Evolutionary conservation across 768 basidiomycete species (phyloP).

Genomic region (Lactarius psammicola): DNA sequence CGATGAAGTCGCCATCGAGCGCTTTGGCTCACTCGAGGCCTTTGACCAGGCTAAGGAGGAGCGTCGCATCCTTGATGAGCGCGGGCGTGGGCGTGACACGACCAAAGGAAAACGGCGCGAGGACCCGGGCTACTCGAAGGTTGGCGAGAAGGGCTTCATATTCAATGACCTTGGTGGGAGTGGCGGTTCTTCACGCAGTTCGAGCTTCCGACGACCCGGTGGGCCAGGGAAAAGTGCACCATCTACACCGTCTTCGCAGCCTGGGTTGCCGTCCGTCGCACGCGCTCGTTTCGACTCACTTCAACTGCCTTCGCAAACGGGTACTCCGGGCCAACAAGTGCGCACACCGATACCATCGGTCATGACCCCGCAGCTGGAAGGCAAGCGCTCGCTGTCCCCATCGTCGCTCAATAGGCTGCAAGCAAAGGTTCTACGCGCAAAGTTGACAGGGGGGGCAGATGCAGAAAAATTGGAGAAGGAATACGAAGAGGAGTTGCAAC

Average conservation of each 20-base stretch:
- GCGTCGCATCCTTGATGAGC: constrained; percentile 78
- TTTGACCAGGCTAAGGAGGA: constrained; percentile 92
- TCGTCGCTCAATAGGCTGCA: constrained; percentile 89
- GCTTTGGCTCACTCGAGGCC: constrained; percentile 80
- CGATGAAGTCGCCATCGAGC: constrained; percentile 81
- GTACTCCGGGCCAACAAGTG: constrained; percentile 57
- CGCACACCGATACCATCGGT: constrained; percentile 90
- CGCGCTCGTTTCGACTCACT: constrained; percentile 61
- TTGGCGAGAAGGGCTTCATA: constrained; percentile 58
- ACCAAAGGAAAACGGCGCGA: constrained; percentile 39
- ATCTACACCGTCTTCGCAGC: constrained; percentile 54
- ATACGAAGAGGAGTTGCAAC: constrained; percentile 68
- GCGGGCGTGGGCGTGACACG: constrained; percentile 45
- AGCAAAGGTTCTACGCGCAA: constrained; percentile 89
- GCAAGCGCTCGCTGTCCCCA: constrained; percentile 58
- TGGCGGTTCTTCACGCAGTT: constrained; percentile 71
- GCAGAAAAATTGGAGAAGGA: constrained; percentile 77
- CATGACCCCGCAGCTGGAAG: constrained; percentile 62
- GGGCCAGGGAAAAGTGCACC: constrained; percentile 53
- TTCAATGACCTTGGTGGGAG: constrained; percentile 66
- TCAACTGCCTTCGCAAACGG: constrained; percentile 56
- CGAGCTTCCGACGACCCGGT: constrained; percentile 84
- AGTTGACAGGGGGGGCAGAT: constrained; percentile 76
- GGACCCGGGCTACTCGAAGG: constrained; percentile 31
- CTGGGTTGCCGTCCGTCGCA: constrained; percentile 35